Base-by-base conservation (phyloP, 257 asterid species). In the Solanum bukasovii region DNA sequence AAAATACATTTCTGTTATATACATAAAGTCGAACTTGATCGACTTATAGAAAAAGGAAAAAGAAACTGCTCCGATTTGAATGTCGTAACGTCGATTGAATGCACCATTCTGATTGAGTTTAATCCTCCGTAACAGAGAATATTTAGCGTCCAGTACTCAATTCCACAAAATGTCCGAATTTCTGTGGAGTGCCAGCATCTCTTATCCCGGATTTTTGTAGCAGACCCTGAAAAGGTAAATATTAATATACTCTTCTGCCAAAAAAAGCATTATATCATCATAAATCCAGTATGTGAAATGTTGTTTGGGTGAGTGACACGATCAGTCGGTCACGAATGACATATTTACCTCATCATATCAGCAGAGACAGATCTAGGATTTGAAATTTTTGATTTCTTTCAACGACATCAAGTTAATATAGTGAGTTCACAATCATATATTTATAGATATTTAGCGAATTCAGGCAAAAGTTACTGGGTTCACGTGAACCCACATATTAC, bases 151-250 rank as follows among this genome's bases (percentile, higher is more conserved):
- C 90, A 88, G 46, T 91, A 89, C 90, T 87, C 92, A 4, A 23
- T 91, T 86, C 92, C 92, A 3, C 73, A 91, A 70, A 34, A 82
- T 49, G 85, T 91, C 35, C 88, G 38, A 37, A 82, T 91, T 34
- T 82, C 92, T 3, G 9, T 83, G 33, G 92, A 91, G 65, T 89
- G 92, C n/a, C 81, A n/a, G 21, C 89, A 91, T 63, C 91, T 91
- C 25, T 70, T 91, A 67, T 89, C 92, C 56, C 73, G 78, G 70
- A 87, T 91, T 31, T 91, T 91, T 27, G 90, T 89, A 52, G 91
- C 91, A 18, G 83, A 34, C 87, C 90, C 92, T 12, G 91, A 91
- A 67, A 91, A 87, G 91, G 92, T 89, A 89, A 72, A 46, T 46
- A 46, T 2, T 13, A 20, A 23, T 21, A 44, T 46, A 86, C 34